These are phyloP conservation scores for Fragosphaeria purpurea DNA, from an alignment of 2,329 filamentous ascomycete species.

Conservation along the genomic window DNA sequence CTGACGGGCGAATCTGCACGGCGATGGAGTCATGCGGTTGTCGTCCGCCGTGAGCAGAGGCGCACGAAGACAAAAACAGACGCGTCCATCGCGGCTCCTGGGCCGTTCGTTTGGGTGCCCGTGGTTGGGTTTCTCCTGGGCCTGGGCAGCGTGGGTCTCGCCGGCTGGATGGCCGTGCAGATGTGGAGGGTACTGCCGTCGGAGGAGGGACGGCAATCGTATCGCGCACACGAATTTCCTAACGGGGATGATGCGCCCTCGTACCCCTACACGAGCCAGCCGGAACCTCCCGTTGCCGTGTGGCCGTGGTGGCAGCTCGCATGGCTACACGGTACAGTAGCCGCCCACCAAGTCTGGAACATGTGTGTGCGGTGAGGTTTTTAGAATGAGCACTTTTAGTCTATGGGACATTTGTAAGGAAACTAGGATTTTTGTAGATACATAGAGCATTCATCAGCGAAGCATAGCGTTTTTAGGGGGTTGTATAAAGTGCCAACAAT, in stretches of 20 bases:
- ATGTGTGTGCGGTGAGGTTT: neutral
- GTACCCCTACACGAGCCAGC: no score
- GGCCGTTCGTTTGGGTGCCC: neutral
- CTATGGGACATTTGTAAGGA: no score
- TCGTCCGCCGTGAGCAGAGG: neutral
- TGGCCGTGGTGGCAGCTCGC: slow-evolving; percentile 12
- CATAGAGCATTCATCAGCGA: neutral
- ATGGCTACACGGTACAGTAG: slow-evolving; percentile 8
- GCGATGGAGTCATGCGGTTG: neutral
- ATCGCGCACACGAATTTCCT: no score
- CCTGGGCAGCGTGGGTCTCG: slow-evolving; percentile 3
- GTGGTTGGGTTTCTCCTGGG: slow-evolving; percentile 6
- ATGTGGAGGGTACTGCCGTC: slow-evolving; percentile 1
- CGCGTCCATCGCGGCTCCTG: no score
- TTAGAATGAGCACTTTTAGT: no score
- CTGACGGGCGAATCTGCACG: slow-evolving; percentile 5
- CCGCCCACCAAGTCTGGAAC: slow-evolving; percentile 11
- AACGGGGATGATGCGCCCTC: no score
- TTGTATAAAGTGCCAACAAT: neutral
- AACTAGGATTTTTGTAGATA: no score
- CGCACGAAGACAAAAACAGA: neutral
- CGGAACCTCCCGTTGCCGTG: neutral
- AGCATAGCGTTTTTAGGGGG: slow-evolving; percentile 2
- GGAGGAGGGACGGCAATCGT: no score
- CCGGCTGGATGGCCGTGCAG: slow-evolving; percentile 9